These are phyloP conservation scores for Xerocomus minutiporus DNA, from an alignment of 1,284 basidiomycete genomes.

Conservation along the genomic window DNA sequence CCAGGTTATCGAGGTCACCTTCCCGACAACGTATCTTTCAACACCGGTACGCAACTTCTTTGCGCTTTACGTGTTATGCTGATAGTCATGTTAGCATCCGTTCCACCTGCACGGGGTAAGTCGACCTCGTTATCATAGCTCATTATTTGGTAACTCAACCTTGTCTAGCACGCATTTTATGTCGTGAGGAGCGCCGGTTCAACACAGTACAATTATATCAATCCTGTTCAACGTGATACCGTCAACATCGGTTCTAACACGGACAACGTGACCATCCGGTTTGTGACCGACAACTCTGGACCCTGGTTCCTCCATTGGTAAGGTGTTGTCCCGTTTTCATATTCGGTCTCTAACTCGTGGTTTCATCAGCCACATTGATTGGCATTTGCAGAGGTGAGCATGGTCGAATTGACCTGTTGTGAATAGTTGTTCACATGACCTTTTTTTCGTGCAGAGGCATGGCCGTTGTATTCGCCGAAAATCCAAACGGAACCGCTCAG, in stretches of 20 bases:
- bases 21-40: constrained; percentile 20
- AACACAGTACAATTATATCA: constrained; percentile 36
- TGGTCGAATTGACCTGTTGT: background rate
- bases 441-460: constrained; percentile 30
- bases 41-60: constrained; percentile 17
- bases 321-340: background rate
- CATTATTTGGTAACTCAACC: background rate
- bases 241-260: constrained; percentile 31
- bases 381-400: constrained; percentile 26
- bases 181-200: constrained; percentile 39
- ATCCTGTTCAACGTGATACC: constrained; percentile 39
- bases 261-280: constrained; percentile 42
- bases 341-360: constrained; percentile 4
- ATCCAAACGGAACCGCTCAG: constrained; percentile 23
- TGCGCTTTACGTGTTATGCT: background rate
- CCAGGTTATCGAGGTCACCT: constrained; percentile 37
- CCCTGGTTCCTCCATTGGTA: constrained; percentile 35
- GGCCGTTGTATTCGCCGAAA: constrained; percentile 39
- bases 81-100: constrained; percentile 28
- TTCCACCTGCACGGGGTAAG: constrained; percentile 46
- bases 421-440: background rate
- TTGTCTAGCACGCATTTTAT: constrained; percentile 39
- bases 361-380: constrained; percentile 32
- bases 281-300: constrained; percentile 35
- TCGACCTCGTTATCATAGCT: background rate